A percentile compares a stretch with the other conserved stretches of the same genome.
These are phyloP conservation scores for Stemphylium vesicarium DNA, from an alignment of 2,329 filamentous ascomycete genomes.

Conservation along the genomic window DNA sequence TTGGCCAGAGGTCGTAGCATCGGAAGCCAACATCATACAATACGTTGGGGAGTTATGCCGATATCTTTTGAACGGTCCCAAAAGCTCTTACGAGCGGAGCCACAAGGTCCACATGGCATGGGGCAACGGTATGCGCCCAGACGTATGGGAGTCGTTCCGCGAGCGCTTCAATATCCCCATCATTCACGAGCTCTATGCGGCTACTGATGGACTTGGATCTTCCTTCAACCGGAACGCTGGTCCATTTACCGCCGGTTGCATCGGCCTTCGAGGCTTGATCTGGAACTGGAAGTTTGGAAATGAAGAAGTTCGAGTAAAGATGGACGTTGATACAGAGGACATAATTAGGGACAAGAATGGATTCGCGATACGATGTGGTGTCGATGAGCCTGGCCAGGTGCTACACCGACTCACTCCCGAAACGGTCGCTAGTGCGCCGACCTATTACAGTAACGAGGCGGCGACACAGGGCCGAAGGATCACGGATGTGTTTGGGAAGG, in stretches of 20 bases:
- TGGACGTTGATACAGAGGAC: constrained; percentile 49
- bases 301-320: constrained; percentile 43
- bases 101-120: constrained; percentile 46
- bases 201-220: constrained; percentile 47
- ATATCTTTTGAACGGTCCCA: constrained; percentile 45
- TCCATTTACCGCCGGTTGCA: constrained; percentile 41
- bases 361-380: constrained; percentile 41
- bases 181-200: constrained; percentile 50
- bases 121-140: constrained; percentile 52
- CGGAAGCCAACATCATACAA: constrained; percentile 42
- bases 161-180: constrained; percentile 48
- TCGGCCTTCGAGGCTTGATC: constrained; percentile 44
- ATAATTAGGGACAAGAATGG: constrained; percentile 45
- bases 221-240: constrained; percentile 44
- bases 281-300: constrained; percentile 42
- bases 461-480: constrained; percentile 43
- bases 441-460: constrained; percentile 45
- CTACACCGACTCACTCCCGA: constrained; percentile 42
- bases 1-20: constrained; percentile 46
- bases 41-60: constrained; percentile 49
- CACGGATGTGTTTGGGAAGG: constrained; percentile 46
- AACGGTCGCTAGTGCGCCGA: constrained; percentile 26
- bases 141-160: constrained; percentile 51
- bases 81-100: constrained; percentile 38
- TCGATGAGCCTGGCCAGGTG: constrained; percentile 46